Conservation (phyloP, 148 eudicot genomes). For the Chenopodium album region DNA sequence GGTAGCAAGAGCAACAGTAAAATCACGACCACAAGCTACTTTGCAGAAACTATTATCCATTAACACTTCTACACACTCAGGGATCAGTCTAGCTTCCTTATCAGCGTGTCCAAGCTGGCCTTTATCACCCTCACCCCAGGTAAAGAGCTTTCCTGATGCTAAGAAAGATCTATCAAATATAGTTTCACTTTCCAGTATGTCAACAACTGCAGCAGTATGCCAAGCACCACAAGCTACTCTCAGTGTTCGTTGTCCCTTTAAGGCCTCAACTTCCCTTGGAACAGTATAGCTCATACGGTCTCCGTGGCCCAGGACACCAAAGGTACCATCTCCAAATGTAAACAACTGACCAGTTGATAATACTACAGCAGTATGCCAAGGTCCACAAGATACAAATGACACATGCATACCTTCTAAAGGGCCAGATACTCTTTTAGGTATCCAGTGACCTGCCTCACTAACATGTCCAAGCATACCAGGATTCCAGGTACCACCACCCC, state of each 20-base stretch:
- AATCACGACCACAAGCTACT: slow-evolving; percentile 72
- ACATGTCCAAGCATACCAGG: slow-evolving; percentile 81
- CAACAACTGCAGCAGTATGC: slow-evolving; percentile 94
- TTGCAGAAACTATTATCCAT: slow-evolving; percentile 41
- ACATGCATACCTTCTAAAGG: slow-evolving; percentile 65
- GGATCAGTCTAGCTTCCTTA: slow-evolving; percentile 54
- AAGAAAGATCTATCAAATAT: slow-evolving; percentile 33
- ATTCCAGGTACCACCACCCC: slow-evolving; percentile 78
- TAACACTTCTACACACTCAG: slow-evolving; percentile 47
- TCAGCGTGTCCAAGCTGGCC: slow-evolving; percentile 90
- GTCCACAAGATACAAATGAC: slow-evolving; percentile 72
- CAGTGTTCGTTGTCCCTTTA: slow-evolving; percentile 54
- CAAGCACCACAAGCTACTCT: slow-evolving; percentile 85
- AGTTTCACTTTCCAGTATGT: slow-evolving; percentile 32
- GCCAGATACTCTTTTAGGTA: slow-evolving; percentile 72
- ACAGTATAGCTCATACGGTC: slow-evolving; percentile 45
- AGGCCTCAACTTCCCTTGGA: slow-evolving; percentile 74
- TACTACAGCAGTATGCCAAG: slow-evolving; percentile 88
- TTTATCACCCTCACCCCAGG: slow-evolving; percentile 91
- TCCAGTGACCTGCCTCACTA: slow-evolving; percentile 61
- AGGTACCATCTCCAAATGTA: slow-evolving; percentile 96
- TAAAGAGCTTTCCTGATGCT: slow-evolving; percentile 58
- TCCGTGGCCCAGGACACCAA: slow-evolving; percentile 91
- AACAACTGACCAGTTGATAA: slow-evolving; percentile 69
- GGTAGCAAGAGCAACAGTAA: slow-evolving; percentile 63